phyloP scores from a whole-genome alignment of 768 basidiomycete genomes.

The Russula griseocarnosa region DNA sequence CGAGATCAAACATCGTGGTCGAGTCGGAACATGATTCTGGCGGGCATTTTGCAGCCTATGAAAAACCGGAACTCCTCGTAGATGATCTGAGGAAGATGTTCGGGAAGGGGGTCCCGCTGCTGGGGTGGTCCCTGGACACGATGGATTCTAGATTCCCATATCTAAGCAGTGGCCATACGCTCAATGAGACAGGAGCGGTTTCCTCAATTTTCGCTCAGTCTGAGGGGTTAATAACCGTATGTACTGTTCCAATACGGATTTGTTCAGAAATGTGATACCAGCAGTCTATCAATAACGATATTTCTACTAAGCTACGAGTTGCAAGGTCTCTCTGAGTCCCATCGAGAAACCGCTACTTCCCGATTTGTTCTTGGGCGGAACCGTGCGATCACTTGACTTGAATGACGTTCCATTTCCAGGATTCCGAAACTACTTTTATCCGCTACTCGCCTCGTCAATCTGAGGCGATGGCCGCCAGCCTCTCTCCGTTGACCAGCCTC shows the following conservation, averaged over 20 bases:
- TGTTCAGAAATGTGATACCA: neutral
- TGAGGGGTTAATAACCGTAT: neutral
- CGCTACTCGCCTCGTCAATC: no score
- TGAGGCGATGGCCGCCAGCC: no score
- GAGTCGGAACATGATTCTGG: constrained; percentile 47
- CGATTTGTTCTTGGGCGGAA: no score
- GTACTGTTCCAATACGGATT: neutral
- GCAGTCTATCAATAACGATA: neutral
- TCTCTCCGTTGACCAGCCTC: no score
- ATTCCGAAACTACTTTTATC: no score
- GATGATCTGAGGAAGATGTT: constrained; percentile 55
- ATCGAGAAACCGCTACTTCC: no score
- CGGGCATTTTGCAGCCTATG: constrained; percentile 57
- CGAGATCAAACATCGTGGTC: constrained; percentile 43
- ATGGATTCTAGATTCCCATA: neutral
- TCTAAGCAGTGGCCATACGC: neutral
- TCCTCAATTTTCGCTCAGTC: neutral
- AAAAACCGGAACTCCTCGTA: constrained; percentile 46
- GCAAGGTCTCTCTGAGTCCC: no score
- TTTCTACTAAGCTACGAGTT: no score
- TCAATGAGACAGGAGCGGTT: neutral
- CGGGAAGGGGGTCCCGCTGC: constrained; percentile 47
- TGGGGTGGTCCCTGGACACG: constrained; percentile 41
- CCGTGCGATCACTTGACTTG: no score
- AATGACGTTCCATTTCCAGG: no score